Base-by-base conservation (phyloP, 2,329 filamentous ascomycete species). In the Conoideocrella luteorostrata region DNA sequence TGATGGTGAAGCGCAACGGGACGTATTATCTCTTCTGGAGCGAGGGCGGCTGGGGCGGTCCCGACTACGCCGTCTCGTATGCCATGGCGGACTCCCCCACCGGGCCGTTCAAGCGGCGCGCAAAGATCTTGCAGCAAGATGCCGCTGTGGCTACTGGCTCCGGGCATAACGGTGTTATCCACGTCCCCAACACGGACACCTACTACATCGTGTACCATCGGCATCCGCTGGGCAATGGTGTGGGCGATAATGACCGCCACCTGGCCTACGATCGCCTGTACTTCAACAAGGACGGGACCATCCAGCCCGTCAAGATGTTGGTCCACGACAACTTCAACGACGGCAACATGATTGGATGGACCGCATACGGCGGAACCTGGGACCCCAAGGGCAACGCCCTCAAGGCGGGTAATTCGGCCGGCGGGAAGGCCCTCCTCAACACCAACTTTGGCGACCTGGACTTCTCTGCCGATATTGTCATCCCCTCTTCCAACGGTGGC, bases 191-290 rank as follows among this genome's bases (percentile, higher is more conserved):
- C 1, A 68, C 68, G 3, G 69, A 72, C 48, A 62, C 69, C 21
- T 72, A 68, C 63, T 70, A 69, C 52, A 71, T 73, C 12, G 62
- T 64, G 1, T 74, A 72, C 46, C 71, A 73, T 50, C 69, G 70
- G 1, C 55, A 55, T 24, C 66, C 64, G 7, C 60, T 71, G 3
- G 64, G 65, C 46, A 67, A 72, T 37, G 64, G 60, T 1, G 63
- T 47, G n/a, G 41, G 65, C 43, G 64, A 63, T 26, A 70, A 74
- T 47, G 67, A 74, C 52, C 68, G 71, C 3, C 63, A 68, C 13
- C 55, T 69, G 3, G 69, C 68, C 26, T 72, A 73, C 41, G 71
- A 74, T 51, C 63, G 68, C 13, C 68, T 75, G 61, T 60, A 66
- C 47, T 74, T 74, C 48, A 62, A 68, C 46, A 58, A 60, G 1